Evolutionary conservation across 257 asterid species (phyloP), one percentile per base, ranked within the genome.

Genomic region (Plantago major): DNA sequence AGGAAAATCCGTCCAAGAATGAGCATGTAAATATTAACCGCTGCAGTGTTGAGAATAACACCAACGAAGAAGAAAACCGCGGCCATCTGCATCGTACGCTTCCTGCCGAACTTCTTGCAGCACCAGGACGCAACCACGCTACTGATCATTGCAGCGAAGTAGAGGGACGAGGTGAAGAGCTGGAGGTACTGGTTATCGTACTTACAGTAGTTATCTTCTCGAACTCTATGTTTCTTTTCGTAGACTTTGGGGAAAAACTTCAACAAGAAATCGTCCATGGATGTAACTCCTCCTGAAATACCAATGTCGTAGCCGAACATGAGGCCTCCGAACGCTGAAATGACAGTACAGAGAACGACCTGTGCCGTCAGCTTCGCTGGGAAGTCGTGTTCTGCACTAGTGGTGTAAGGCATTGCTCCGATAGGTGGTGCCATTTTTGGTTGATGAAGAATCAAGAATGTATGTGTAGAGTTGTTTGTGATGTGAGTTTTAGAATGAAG

Each of bases 151-250:
- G 84, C 84, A 14, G 87, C 78, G 16, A 81, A 52, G 17, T 81
- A 81, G 53, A 81, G 15, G 2, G 87, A 81, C 0, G 87, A 81
- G 0, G 87, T 81, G 66, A 81, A 81, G 6, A 81, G 82, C 50
- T 81, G 87, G 14, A 81, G 76, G 26, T 22, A 22, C 26, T 22
- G 26, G 26, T 22, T 22, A 2, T 22, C 26, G 26, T 22, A 22
- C 26, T 22, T 22, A 22, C 26, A 22, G 2, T 22, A 22, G 26
- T 22, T 22, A 22, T 22, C 26, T 22, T 22, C 87, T 11, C 13
- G 22, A 1, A 76, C 87, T n/a, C 28, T 68, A 28, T 58, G 1
- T 56, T 78, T 81, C 40, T 73, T 75, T 14, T 73, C 82, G 13
- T 75, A 42, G 1, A 81, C 63, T 7, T 6, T 54, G 64, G 26